Evolutionary conservation across 441 rosid genomes (phyloP), one percentile per base, ranked within the genome.

Genomic region (Bruguiera hainesii): DNA sequence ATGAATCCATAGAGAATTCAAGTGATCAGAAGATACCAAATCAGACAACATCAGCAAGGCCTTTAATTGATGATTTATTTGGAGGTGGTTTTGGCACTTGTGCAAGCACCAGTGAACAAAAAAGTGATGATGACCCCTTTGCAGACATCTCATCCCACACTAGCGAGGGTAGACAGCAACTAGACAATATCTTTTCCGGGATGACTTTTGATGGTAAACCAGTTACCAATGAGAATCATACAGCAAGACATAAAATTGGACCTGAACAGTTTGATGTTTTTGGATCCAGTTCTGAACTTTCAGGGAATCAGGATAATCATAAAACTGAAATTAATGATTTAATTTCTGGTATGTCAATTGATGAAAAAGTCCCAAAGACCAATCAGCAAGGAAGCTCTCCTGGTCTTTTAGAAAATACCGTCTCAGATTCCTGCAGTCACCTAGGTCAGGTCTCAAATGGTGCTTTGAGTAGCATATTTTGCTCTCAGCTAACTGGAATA

Each of bases 91-190:
- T 79, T 66, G 76, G 74, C 58, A 35, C 77, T 61, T 71, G 77
- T 35, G 61, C 66, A 65, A 80, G 78, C 75, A 68, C 68, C 66
- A 74, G 70, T 8, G 82, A 87, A 61, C 78, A 72, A 67, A 79
- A 84, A 73, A 81, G 64, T 66, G 86, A 83, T 37, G 95, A 87
- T 55, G 98, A 91, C 60, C 97, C 97, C 51, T 91, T 95, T 79
- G 89, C 91, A 66, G 98, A 82, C 72, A 97, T 94, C 62, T 88
- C 92, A 61, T 94, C 91, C 77, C 92, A 84, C 75, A 61, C 87
- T 19, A 75, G 64, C 64, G 88, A 80, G 73, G 78, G 63, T 71
- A 78, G 71, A 76, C 93, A 81, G 64, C 83, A 29, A 31, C 64
- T 60, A 42, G 92, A 87, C 73, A 96, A 88, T 76, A 79, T 91